Evolutionary conservation across 2,329 filamentous ascomycete species (phyloP), one percentile per base, ranked within the genome.

Genomic region (Madurella mycetomatis): DNA sequence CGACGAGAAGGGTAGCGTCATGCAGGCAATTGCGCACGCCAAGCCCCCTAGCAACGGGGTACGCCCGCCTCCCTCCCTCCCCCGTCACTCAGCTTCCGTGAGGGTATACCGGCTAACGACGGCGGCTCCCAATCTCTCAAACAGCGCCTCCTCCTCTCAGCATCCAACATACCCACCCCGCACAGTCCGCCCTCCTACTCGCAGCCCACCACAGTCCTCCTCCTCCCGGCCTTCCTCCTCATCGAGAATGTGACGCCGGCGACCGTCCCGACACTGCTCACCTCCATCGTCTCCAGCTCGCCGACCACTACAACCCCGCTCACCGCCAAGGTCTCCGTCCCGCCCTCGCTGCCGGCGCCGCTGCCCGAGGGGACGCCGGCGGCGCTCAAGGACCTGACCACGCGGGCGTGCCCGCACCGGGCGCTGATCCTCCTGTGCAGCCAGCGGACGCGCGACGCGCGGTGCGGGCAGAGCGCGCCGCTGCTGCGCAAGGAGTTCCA

Each of bases 341-440:
- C 73, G 7, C 53, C 51, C 1, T 67, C 70, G 9, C 64, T 72
- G 11, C 60, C 65, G 13, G 62, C 61, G 0, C 59, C 66, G 2
- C 56, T 66, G 0, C 64, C 65, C 31, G 64, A 65, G 40, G 55
- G 59, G 5, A 60, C 65, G 0, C 63, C 73, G 2, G 64, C 68
- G 3, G 62, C 64, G 19, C 58, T 65, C 18, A 64, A 66, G 8
- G 64, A 66, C 31, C 65, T 77, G 32, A 66, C 65, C 1, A 70
- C 84, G 17, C 82, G 83, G 5, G 79, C 87, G 4, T 92, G 85
- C 62, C 90, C 91, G 3, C 92, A 97, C 76, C 80, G 83, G 57
- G 91, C 87, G 60, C 80, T 97, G 25, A 90, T 99, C 66, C 82
- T 99, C 48, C 85, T 99, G 67, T 99, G 94, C 77, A 95, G 89